Base-by-base conservation (phyloP, 495 filamentous ascomycete species). In the Neurospora discreta region DNA sequence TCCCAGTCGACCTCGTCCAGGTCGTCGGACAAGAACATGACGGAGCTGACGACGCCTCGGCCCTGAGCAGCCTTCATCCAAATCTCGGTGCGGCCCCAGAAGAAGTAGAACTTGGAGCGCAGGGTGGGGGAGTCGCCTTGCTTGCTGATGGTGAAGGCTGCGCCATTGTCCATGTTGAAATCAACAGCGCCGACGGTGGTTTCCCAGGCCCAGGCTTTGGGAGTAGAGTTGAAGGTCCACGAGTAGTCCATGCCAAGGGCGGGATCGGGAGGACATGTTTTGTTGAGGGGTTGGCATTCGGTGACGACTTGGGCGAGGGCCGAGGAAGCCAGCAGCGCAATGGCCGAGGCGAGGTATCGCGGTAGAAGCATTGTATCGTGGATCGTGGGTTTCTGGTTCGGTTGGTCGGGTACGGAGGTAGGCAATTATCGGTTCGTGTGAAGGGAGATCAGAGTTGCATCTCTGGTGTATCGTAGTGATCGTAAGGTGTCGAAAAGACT, bases 1-100 rank as follows among this genome's bases (percentile, higher is more conserved):
- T 95, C 93, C 90, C 91, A 95, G 80, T 97, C 94, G 71, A 97
- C 90, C 78, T 97, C 94, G 77, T 97, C 94, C 23, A 96, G 84
- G 74, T 92, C 89, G 74, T 96, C 93, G 40, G 91, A 94, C 75
- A 93, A 87, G 75, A 95, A 84, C 46, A 96, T 92, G 69, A 93
- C 88, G 71, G 90, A 93, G 81, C 91, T 93, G 78, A 96, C 89
- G 72, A 97, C 89, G 73, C 93, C 93, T 18, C 81, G 83, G 23
- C 93, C 93, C 6, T 82, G 81, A 9, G 93, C 88, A 11, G 90
- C 89, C 82, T 94, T 90, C 85, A 94, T 86, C 70, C 82, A 83
- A 44, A 94, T 87, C 75, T 91, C 89, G 60, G 91, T 85, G 71
- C 86, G 85, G 58, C 92, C 93, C 75, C 90, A 94, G 81, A 94